These are phyloP conservation scores for Linum lewisii DNA, from an alignment of 345 rosid genomes.

Conservation along the genomic window DNA sequence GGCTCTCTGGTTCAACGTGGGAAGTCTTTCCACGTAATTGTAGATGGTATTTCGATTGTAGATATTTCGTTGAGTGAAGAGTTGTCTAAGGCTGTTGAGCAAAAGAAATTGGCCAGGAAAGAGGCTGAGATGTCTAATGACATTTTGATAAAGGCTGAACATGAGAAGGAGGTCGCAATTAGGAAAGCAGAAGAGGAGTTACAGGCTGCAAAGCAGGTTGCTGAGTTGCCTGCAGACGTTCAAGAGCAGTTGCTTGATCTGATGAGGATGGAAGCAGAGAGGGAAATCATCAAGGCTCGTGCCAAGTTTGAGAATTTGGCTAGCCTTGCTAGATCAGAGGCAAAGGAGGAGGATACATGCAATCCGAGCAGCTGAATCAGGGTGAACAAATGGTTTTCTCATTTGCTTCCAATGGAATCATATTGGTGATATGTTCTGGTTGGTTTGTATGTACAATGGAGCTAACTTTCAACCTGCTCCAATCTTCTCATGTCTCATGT, in stretches of 20 bases:
- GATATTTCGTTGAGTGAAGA: neutral
- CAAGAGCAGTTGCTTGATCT: neutral
- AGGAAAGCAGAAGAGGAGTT: neutral
- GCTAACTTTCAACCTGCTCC: too few relatives aligned
- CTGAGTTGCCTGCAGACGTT: neutral
- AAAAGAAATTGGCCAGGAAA: neutral
- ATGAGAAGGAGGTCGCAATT: neutral
- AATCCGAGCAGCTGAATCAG: neutral
- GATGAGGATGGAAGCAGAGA: neutral
- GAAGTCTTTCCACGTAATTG: neutral
- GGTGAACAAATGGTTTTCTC: too few relatives aligned
- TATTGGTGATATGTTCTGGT: too few relatives aligned
- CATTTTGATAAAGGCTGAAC: neutral
- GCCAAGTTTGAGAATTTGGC: neutral
- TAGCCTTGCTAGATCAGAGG: neutral
- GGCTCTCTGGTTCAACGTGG: neutral
- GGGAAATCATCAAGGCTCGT: neutral
- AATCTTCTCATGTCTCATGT: too few relatives aligned
- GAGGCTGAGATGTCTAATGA: conserved; percentile 2
- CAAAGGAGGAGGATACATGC: neutral
- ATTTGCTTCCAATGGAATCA: too few relatives aligned
- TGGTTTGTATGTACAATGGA: too few relatives aligned
- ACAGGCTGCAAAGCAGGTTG: neutral
- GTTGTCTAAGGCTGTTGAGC: neutral
- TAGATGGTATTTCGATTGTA: neutral